A percentile compares a stretch with the other conserved stretches of the same genome.
Conservation (phyloP, 129 eudicot species). For the Smallanthus sonchifolius region DNA sequence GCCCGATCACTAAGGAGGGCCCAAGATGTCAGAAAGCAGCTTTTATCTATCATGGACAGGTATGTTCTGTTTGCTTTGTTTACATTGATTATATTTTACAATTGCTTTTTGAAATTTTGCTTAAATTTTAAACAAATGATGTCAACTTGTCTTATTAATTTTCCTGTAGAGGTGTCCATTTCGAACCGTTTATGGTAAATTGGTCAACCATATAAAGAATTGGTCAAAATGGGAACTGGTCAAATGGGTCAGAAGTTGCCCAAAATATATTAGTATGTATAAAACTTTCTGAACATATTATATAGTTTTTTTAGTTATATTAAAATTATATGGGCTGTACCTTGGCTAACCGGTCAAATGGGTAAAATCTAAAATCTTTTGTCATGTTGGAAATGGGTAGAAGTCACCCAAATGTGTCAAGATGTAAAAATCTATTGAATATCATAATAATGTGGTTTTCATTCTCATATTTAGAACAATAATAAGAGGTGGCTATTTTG, state of each 20-base stretch:
- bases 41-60: slow-evolving; percentile 87
- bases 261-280: background rate
- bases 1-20: slow-evolving; percentile 77
- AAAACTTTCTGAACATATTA: background rate
- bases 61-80: slow-evolving; percentile 34
- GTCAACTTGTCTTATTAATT: background rate
- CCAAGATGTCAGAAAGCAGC: slow-evolving; percentile 90
- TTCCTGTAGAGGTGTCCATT: background rate
- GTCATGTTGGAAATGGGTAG: background rate
- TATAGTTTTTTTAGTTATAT: background rate
- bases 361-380: background rate
- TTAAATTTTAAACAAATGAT: slow-evolving; percentile 3
- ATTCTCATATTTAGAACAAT: too few relatives aligned
- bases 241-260: too few relatives aligned
- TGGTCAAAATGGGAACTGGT: too few relatives aligned
- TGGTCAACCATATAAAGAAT: too few relatives aligned
- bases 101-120: slow-evolving; percentile 10
- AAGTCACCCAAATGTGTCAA: background rate
- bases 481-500: too few relatives aligned
- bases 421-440: background rate
- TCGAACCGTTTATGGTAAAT: background rate
- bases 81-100: background rate
- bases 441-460: too few relatives aligned
- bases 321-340: background rate
- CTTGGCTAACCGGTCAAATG: background rate